Evolutionary conservation across 73 alveolate genomes (phyloP), one percentile per base, ranked within the genome.

Genomic region (Paramecium sonneborni): DNA sequence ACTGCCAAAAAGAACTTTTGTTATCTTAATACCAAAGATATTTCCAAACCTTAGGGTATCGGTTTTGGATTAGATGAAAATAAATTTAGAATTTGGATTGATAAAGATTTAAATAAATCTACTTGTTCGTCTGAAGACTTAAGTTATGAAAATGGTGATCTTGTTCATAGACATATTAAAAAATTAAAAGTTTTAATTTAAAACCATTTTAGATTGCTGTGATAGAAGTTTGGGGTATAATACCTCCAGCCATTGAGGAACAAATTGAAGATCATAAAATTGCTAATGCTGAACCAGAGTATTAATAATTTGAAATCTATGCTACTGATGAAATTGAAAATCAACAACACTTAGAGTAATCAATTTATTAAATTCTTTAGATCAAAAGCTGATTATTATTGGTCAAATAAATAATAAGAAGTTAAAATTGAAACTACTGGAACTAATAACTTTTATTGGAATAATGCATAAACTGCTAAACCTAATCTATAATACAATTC

Each of bases 321-420:
- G 15, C 21, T 0, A 20, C 15, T 41, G 55, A 79, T 43, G 90
- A 35, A 34, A n/a, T 5, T 1, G 87, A 79, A 23, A 26, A 11
- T 43, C 10, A 43, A 39, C 18, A 68, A 68, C 74, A 12, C 0
- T 11, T 46, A 43, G 90, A 79, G 90, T 79, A 79, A 20, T 9
- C 5, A 20, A 24, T 30, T 79, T 7, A 37, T 38, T 41, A 18
- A 72, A 6, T 35, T 15, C 20, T 18, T 7, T 41, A 79, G 90
- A 5, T 79, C 90, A 20, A 79, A 79, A 7, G 90, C 90, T 11
- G 72, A 79, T 34, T 79, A 43, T 79, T 79, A 79, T 79, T 79
- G 90, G 90, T 20, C 35, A 5, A 46, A 46, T 6, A 46, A 39
- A 24, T 23, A 79, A 43, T 6, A 79, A 39, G 76, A 79, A 44